These are phyloP conservation scores for Stephanodiscus minutulus DNA, from an alignment of 108 stramenopile species.

Conservation along the genomic window DNA sequence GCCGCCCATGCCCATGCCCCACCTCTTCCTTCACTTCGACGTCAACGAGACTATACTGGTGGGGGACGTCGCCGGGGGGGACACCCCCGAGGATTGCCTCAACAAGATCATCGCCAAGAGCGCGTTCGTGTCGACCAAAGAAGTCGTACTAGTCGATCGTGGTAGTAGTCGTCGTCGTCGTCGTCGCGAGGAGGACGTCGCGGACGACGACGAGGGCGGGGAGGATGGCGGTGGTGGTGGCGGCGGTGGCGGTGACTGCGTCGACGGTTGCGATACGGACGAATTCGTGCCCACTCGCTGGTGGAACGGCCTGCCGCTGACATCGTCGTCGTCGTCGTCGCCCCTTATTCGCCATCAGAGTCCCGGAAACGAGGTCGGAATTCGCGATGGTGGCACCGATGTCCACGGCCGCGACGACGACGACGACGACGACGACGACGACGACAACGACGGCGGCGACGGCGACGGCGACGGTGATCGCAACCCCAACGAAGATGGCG, in stretches of 20 bases:
- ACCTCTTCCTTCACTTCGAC: constrained; percentile 53
- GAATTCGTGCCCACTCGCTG: constrained; percentile 68
- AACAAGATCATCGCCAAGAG: constrained; percentile 84
- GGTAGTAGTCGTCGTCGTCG: not conserved
- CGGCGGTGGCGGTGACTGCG: not conserved
- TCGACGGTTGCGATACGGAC: constrained; percentile 22
- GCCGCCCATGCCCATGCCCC: not conserved
- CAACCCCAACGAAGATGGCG: not conserved
- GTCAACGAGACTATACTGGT: constrained; percentile 88
- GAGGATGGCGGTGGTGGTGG: not conserved
- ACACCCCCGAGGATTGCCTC: constrained; percentile 67
- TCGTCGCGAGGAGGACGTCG: not conserved
- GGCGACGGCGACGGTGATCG: too few relatives aligned
- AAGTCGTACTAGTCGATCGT: constrained; percentile 18
- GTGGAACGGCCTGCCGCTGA: constrained; percentile 80
- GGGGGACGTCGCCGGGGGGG: constrained; percentile 85
- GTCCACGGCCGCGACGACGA: too few relatives aligned
- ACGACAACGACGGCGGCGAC: too few relatives aligned
- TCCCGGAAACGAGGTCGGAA: not conserved
- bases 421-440: too few relatives aligned
- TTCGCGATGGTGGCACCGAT: too few relatives aligned
- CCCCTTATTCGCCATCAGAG: too few relatives aligned
- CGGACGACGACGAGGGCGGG: constrained; percentile 2
- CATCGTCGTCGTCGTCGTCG: not conserved
- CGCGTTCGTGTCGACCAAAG: constrained; percentile 68